These are phyloP conservation scores for Geotrichum europaeum DNA, from an alignment of 1,139 yeast species.

Conservation along the genomic window DNA sequence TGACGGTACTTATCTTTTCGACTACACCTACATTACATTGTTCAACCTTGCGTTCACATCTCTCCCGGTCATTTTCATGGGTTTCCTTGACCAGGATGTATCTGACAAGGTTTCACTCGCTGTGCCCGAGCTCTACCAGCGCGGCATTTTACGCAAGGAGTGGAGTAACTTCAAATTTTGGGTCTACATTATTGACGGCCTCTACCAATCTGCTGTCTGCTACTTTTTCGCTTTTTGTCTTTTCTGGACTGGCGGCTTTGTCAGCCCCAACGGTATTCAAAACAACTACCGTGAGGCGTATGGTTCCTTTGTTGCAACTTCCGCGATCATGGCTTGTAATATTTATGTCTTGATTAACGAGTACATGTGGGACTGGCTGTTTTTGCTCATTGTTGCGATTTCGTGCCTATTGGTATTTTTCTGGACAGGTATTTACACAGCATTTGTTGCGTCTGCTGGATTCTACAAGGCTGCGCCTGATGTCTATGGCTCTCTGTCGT, in stretches of 20 bases:
- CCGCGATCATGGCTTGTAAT: slow-evolving; percentile 77
- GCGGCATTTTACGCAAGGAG: slow-evolving; percentile 76
- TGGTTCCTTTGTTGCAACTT: slow-evolving; percentile 74
- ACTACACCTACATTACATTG: slow-evolving; percentile 86
- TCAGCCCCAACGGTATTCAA: slow-evolving; percentile 55
- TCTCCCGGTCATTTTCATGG: slow-evolving; percentile 84
- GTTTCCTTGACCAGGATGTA: slow-evolving; percentile 90
- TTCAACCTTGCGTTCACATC: slow-evolving; percentile 94
- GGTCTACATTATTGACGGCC: slow-evolving; percentile 77
- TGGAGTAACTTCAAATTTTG: slow-evolving; percentile 77
- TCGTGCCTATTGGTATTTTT: slow-evolving; percentile 65
- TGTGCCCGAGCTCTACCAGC: slow-evolving; percentile 80
- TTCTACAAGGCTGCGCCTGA: slow-evolving; percentile 72
- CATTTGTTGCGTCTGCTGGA: slow-evolving; percentile 52
- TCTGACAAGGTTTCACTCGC: slow-evolving; percentile 69
- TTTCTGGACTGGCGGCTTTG: slow-evolving; percentile 52
- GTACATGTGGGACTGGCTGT: slow-evolving; percentile 92
- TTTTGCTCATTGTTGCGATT: slow-evolving; percentile 52
- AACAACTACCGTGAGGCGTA: slow-evolving; percentile 81
- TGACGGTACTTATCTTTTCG: slow-evolving; percentile 88
- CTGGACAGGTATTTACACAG: slow-evolving; percentile 92
- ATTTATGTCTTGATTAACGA: slow-evolving; percentile 74
- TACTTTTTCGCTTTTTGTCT: slow-evolving; percentile 80
- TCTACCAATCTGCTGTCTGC: slow-evolving; percentile 62
- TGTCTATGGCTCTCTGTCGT: slow-evolving; percentile 62